phyloP scores from a whole-genome alignment of 331 rosid species.

The Pyrus hybrid region DNA sequence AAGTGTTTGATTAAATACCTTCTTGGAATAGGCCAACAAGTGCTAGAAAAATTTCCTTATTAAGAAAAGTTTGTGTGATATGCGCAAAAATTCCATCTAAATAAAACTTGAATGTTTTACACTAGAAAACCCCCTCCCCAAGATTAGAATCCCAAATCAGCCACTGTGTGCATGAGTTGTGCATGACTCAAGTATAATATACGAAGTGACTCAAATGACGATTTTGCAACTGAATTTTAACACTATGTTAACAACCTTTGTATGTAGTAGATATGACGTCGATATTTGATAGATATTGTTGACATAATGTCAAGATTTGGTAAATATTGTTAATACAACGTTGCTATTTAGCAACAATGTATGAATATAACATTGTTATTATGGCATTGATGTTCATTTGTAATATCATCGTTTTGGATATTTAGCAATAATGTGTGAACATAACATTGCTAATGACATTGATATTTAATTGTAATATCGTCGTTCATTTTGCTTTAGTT shows the following conservation, averaged over 20 bases:
- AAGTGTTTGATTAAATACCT: neutral
- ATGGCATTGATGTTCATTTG: too few species aligned
- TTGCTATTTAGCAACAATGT: neutral
- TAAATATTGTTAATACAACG: neutral
- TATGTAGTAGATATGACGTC: too few species aligned
- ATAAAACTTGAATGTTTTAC: neutral
- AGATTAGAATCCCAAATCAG: neutral
- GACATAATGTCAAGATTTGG: neutral
- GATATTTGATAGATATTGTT: neutral
- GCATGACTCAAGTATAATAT: neutral
- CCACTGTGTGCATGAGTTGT: neutral
- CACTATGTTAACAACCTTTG: too few species aligned
- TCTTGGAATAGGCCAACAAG: neutral
- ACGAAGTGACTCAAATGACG: neutral
- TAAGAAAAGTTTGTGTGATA: too few species aligned
- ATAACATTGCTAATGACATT: too few species aligned
- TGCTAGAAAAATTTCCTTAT: too few species aligned
- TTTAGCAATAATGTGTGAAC: too few species aligned
- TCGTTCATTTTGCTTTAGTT: neutral
- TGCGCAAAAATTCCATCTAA: too few species aligned
- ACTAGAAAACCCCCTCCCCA: neutral
- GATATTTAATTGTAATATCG: too few species aligned
- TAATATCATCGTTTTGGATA: too few species aligned
- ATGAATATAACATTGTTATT: neutral
- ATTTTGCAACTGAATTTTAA: neutral